Conservation (phyloP, 768 basidiomycete genomes). For the Trametes elegans region DNA sequence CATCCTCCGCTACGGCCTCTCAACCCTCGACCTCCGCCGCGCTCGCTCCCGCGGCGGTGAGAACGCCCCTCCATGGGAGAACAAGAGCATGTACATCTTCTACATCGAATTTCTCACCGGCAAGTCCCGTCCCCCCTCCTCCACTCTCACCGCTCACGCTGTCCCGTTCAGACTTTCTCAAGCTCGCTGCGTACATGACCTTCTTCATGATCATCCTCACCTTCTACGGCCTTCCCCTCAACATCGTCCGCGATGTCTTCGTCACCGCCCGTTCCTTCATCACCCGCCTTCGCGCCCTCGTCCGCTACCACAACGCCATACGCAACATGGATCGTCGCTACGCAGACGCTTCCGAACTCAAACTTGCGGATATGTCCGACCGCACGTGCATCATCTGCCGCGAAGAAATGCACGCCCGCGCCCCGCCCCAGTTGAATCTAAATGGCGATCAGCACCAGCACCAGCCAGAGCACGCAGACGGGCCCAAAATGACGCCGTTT, state of each 20-base stretch:
- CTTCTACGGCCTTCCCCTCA: slow-evolving; percentile 91
- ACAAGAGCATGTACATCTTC: slow-evolving; percentile 96
- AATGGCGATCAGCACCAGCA: slow-evolving; percentile 25
- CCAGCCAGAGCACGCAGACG: no score
- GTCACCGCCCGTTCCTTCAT: slow-evolving; percentile 93
- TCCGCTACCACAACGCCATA: slow-evolving; percentile 92
- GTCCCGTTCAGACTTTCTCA: slow-evolving; percentile 78
- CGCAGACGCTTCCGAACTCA: slow-evolving; percentile 86
- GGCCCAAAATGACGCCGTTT: slow-evolving; percentile 93
- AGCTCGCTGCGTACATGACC: slow-evolving; percentile 85
- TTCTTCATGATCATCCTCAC: slow-evolving; percentile 96
- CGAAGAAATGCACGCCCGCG: slow-evolving; percentile 78
- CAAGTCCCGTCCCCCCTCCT: slow-evolving; percentile 38
- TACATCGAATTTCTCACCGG: slow-evolving; percentile 92
- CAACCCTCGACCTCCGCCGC: slow-evolving; percentile 76
- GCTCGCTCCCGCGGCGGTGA: slow-evolving; percentile 78
- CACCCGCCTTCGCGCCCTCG: slow-evolving; percentile 79
- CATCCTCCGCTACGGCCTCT: slow-evolving; percentile 79
- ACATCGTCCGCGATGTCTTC: slow-evolving; percentile 97
- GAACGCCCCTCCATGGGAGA: slow-evolving; percentile 91
- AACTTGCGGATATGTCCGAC: slow-evolving; percentile 79
- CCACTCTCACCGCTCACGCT: background rate
- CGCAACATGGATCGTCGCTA: slow-evolving; percentile 96
- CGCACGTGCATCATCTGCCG: slow-evolving; percentile 97
- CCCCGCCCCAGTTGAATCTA: no score